Percentiles rank a stretch among this genome's conserved stretches.
Evolutionary conservation across 305 asterid genomes (phyloP).

Genomic region (Ajuga reptans): DNA sequence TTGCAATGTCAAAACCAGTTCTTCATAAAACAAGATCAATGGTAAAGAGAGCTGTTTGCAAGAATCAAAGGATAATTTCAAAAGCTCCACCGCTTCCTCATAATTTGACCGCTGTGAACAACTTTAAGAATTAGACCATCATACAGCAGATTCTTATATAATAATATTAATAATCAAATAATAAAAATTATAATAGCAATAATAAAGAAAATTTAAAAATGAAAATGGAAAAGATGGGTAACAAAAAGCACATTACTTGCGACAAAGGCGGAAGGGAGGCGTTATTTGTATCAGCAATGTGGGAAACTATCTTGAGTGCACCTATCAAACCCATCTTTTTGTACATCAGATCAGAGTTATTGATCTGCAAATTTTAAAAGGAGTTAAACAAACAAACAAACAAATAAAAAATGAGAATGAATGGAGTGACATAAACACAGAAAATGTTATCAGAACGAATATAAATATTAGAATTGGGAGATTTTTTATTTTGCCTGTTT

Average conservation of each 20-base stretch:
- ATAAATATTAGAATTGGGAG: slow-evolving; percentile 12
- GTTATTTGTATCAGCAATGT: slow-evolving; percentile 55
- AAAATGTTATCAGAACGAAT: background rate
- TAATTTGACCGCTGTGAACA: slow-evolving; percentile 52
- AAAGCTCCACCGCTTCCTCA: slow-evolving; percentile 81
- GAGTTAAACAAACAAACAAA: slow-evolving; percentile 24
- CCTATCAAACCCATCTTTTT: slow-evolving; percentile 92
- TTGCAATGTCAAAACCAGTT: slow-evolving; percentile 51
- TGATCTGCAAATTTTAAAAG: slow-evolving; percentile 38
- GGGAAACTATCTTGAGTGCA: slow-evolving; percentile 61
- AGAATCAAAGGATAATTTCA: slow-evolving; percentile 61
- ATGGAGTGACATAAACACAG: slow-evolving; percentile 5
- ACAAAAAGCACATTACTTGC: slow-evolving; percentile 35
- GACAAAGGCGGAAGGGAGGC: slow-evolving; percentile 41
- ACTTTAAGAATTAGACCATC: slow-evolving; percentile 14
- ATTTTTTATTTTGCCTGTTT: slow-evolving; percentile 50
- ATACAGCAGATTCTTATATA: slow-evolving; percentile 6
- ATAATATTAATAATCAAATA: background rate
- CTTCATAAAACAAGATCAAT: slow-evolving; percentile 68
- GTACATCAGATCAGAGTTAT: slow-evolving; percentile 63
- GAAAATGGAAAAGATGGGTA: slow-evolving; percentile 4
- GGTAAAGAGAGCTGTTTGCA: slow-evolving; percentile 69
- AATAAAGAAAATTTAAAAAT: background rate
- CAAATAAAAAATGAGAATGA: background rate
- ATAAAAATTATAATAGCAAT: no score